Conservation (phyloP, 345 rosid genomes). For the Pelargonium nanum region DNA sequence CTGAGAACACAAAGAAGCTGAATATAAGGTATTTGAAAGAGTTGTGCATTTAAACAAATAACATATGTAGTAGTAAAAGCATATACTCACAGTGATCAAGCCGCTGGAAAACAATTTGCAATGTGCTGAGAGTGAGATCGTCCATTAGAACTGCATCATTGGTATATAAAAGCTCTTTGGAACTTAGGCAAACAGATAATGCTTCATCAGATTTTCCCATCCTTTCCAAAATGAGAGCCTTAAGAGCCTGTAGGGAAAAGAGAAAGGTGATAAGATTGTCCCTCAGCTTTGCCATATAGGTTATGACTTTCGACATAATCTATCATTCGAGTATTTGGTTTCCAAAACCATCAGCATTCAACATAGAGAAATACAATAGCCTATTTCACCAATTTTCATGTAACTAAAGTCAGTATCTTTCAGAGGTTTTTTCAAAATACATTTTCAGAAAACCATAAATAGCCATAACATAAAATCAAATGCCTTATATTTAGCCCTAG, state of each 20-base stretch:
- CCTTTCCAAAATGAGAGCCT: slow-evolving; percentile 73
- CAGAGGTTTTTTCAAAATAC: too few relatives aligned
- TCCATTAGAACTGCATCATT: slow-evolving; percentile 73
- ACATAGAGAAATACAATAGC: too few relatives aligned
- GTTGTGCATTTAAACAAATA: background rate
- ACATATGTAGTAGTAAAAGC: background rate
- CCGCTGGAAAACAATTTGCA: slow-evolving; percentile 89
- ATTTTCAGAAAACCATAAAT: too few relatives aligned
- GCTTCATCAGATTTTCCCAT: slow-evolving; percentile 86
- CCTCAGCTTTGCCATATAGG: background rate
- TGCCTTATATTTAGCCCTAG: background rate
- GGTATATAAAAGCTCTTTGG: slow-evolving; percentile 64
- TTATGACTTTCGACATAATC: too few relatives aligned
- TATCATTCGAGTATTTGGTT: too few relatives aligned
- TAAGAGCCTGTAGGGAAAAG: slow-evolving; percentile 49
- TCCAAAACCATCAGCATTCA: background rate
- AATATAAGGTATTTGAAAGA: background rate
- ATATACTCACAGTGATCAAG: slow-evolving; percentile 67
- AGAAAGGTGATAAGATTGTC: background rate
- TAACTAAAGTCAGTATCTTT: too few relatives aligned
- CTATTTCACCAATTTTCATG: too few relatives aligned
- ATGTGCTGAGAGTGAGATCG: slow-evolving; percentile 92
- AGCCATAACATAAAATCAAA: background rate
- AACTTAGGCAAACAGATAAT: slow-evolving; percentile 47
- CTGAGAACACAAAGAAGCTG: slow-evolving; percentile 27